Evolutionary conservation across 2,329 filamentous ascomycete species (phyloP).

Genomic region (Xylaria hypoxylon): DNA sequence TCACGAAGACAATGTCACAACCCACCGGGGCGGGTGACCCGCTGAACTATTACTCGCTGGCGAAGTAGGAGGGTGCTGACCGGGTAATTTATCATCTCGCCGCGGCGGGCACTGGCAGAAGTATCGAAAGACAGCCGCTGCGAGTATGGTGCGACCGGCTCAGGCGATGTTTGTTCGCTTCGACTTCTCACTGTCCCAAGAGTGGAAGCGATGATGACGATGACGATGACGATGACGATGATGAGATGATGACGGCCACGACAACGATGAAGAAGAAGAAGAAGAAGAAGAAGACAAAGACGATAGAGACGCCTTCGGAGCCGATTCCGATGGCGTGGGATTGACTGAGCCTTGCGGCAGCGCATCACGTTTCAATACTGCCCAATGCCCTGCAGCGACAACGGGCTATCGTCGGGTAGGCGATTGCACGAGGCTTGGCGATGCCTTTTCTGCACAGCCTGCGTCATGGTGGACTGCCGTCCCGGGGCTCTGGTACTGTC

Average conservation of each 20-base stretch:
- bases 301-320: slow-evolving; percentile 39
- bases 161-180: neutral
- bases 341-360: slow-evolving; percentile 38
- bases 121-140: slow-evolving; percentile 9
- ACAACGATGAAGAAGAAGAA: neutral
- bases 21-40: slow-evolving; percentile 32
- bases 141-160: slow-evolving; percentile 13
- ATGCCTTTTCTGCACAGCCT: slow-evolving; percentile 45
- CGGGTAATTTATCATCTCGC: slow-evolving; percentile 33
- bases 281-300: neutral
- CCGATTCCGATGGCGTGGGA: slow-evolving; percentile 33
- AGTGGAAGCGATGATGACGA: slow-evolving; percentile 8
- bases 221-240: neutral
- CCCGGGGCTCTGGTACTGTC: slow-evolving; percentile 46
- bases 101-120: slow-evolving; percentile 30
- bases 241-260: slow-evolving; percentile 11
- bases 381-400: slow-evolving; percentile 39
- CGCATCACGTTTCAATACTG: slow-evolving; percentile 31
- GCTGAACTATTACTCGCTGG: slow-evolving; percentile 34
- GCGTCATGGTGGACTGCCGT: slow-evolving; percentile 47
- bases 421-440: slow-evolving; percentile 46
- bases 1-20: slow-evolving; percentile 33
- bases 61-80: slow-evolving; percentile 30
- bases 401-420: slow-evolving; percentile 42
- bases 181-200: neutral